Base-by-base conservation (phyloP, 2,329 filamentous ascomycete species). In the Aspergillus quadrilineatus region DNA sequence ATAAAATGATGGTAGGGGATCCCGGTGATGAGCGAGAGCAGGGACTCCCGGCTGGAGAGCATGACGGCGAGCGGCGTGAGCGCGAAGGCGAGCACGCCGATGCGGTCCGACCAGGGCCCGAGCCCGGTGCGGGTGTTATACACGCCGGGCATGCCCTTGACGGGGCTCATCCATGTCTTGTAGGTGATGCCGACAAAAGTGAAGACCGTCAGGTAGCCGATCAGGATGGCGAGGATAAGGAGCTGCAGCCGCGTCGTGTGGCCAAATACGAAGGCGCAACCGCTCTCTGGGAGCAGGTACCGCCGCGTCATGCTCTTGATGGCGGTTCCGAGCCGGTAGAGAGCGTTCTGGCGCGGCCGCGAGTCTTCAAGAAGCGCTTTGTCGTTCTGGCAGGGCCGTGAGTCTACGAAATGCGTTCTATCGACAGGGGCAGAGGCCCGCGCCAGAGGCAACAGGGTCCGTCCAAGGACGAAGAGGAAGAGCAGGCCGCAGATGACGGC, bases 1-100 rank as follows among this genome's bases (percentile, higher is more conserved):
- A 89, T 87, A 79, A 92, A 90, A 65, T 82, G 84, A 63, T 91
- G 88, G 65, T 90, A 90, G 0, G 89, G 88, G 0, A 92, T 78
- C 1, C 89, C 89, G 0, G 88, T 92, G 48, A 90, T 70, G 12
- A 89, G 69, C 0, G 85, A 88, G 4, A 92, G 79, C 1, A 91
- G 75, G 0, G 85, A 89, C 68, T 92, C 89, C 41, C 89, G 81
- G 56, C 79, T 86, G n/a, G 83, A 80, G 10, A 92, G 79, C 47
- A 89, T 72, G 30, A 92, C 74, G 0, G 86, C 86, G 0, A 92
- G 77, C 0, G 89, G 89, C 0, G 88, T 90, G 8, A 92, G 79
- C 0, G 88, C 89, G 64, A 89, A 92, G 1, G 89, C 88, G 0
- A 92, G 71, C 2, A 86, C 80, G 6, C 89, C 89, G 3, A 91